Evolutionary conservation across 1,284 basidiomycete species (phyloP), one percentile per base, ranked within the genome.

Genomic region (Tranzscheliella williamsii): DNA sequence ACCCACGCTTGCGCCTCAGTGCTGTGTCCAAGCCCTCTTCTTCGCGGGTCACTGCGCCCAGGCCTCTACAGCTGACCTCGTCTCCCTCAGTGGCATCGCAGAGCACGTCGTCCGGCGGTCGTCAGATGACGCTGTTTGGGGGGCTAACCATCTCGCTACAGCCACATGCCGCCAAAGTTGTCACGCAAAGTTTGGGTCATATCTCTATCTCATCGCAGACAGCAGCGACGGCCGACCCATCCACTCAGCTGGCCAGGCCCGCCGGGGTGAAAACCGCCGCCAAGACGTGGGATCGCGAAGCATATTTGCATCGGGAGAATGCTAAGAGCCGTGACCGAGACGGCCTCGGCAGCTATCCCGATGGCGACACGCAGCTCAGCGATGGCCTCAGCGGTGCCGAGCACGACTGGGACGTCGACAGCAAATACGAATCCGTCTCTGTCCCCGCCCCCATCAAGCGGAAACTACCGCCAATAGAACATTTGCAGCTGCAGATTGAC

Each of bases 401-500:
- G 29, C 21, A 24, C 15, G 50, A 63, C 26, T 62, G 50, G 49
- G 64, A 63, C 31, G 39, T 23, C 5, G 34, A 48, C 16, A 46
- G 49, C 41, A 26, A 44, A 18, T 55, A 47, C 17, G 26, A 29
- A 8, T 48, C 42, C 13, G 31, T 55, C 5, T 24, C 37, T 3
- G 34, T 35, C 4, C 43, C 53, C 5, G 31, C 39, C 7, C 54
- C 57, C 2, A 7, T 34, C 24, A 29, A 27, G 11, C 51, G 40
- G 31, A 31, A 42, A 8, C 49, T 43, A 17, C 42, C 43, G 27
- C 54, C 38, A 9, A 33, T 38, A 17, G 43, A 49, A 17, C 46
- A 60, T 27, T 73, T 68, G 53, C 67, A 70, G 26, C 54, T 60
- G 30, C 44, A 81, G 38, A 83, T 87, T 7, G 90, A 95, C 70